Conservation (phyloP, 2,329 filamentous ascomycete genomes). For the Aspergillus intermedius region DNA sequence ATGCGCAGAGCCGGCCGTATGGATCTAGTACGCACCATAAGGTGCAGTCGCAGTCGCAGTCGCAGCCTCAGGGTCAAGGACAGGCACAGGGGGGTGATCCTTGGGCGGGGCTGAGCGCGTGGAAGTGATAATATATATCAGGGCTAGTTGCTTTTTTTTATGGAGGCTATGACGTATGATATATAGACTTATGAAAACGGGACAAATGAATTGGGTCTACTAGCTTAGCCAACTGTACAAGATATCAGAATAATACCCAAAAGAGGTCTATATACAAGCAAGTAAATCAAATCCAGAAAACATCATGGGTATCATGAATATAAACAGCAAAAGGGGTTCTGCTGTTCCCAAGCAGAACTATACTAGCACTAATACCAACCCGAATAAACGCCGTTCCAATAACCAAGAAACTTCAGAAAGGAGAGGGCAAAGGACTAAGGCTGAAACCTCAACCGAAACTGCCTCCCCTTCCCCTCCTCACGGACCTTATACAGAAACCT, state of each 20-base stretch:
- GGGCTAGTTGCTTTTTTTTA: no score
- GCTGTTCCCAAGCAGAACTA: background rate
- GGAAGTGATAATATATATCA: slow-evolving; percentile 47
- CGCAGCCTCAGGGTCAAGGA: slow-evolving; percentile 22
- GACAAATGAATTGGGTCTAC: no score
- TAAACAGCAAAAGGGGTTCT: background rate
- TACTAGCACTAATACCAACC: background rate
- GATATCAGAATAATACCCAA: background rate
- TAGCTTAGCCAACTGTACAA: no score
- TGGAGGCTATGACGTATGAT: slow-evolving; percentile 12
- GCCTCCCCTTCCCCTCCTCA: slow-evolving; percentile 36
- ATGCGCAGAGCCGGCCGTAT: slow-evolving; percentile 46
- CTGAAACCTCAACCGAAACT: slow-evolving; percentile 38
- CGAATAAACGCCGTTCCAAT: background rate
- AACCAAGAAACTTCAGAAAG: background rate
- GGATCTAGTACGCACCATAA: slow-evolving; percentile 31
- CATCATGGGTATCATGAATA: background rate
- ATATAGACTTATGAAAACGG: slow-evolving; percentile 1
- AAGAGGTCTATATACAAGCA: background rate
- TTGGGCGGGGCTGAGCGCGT: slow-evolving; percentile 64
- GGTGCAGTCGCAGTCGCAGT: slow-evolving; percentile 33
- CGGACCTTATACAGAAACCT: slow-evolving; percentile 44
- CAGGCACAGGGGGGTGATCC: slow-evolving; percentile 45
- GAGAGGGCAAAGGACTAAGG: slow-evolving; percentile 17
- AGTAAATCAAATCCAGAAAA: background rate